Percentiles rank a stretch among this genome's conserved stretches.
Evolutionary conservation across 2,329 filamentous ascomycete genomes (phyloP).

Genomic region (Xylariales sp.): DNA sequence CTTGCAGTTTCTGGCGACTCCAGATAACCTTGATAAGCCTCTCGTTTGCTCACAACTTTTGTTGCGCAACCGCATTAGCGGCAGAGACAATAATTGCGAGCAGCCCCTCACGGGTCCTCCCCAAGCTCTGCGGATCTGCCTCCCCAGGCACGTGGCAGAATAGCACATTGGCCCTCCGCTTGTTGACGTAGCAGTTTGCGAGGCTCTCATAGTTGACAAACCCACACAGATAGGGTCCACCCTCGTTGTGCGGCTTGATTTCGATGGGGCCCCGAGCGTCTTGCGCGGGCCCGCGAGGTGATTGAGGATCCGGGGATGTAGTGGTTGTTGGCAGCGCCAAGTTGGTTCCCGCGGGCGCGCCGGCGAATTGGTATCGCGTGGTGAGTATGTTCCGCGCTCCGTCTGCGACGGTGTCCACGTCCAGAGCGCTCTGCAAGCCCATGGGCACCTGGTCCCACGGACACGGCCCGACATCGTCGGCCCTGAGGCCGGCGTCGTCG

Average conservation of each 20-base stretch:
- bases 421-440: conserved; percentile 1
- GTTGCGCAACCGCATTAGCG: background rate
- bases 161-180: conserved; percentile 2
- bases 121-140: conserved; percentile 1
- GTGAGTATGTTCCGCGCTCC: background rate
- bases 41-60: too few relatives aligned
- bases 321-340: too few relatives aligned
- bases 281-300: background rate
- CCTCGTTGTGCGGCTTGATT: conserved; percentile 5
- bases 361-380: background rate
- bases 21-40: too few relatives aligned
- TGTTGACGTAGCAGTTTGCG: conserved; percentile 3
- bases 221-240: conserved; percentile 4
- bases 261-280: background rate
- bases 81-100: conserved; percentile 5
- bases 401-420: conserved; percentile 2
- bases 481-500: background rate
- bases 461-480: conserved; percentile 2
- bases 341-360: background rate
- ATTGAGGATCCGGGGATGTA: background rate
- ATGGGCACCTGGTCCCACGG: conserved; percentile 4
- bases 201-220: conserved; percentile 9
- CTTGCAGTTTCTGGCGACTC: too few relatives aligned
- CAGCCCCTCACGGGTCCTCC: background rate
- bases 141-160: conserved; percentile 8